phyloP scores from a whole-genome alignment of 306 rosid genomes.

The Trifolium pratense region DNA sequence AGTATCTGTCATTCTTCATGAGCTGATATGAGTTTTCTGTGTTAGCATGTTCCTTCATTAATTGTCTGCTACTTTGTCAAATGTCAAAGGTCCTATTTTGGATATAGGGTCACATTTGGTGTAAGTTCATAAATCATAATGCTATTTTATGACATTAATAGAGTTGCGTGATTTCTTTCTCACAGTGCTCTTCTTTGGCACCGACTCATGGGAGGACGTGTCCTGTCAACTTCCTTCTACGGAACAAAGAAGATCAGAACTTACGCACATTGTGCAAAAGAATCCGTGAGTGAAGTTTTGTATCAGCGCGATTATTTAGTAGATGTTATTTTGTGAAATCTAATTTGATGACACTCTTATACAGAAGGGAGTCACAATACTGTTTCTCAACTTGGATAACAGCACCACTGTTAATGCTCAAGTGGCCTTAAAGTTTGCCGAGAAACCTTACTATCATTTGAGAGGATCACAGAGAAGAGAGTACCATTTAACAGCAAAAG shows the following conservation, averaged over 20 bases:
- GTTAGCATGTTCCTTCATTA: slow-evolving; percentile 39
- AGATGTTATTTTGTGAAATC: background rate
- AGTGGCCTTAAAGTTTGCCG: slow-evolving; percentile 42
- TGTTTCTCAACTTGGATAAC: slow-evolving; percentile 71
- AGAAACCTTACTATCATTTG: slow-evolving; percentile 32
- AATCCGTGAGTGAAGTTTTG: slow-evolving; percentile 62
- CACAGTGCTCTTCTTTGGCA: slow-evolving; percentile 94
- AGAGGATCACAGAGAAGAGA: slow-evolving; percentile 61
- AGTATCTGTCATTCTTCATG: slow-evolving; percentile 3
- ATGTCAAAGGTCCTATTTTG: slow-evolving; percentile 31
- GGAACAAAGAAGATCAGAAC: slow-evolving; percentile 74
- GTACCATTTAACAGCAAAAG: slow-evolving; percentile 75
- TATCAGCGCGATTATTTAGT: slow-evolving; percentile 12
- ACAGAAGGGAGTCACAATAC: slow-evolving; percentile 82
- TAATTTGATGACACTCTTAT: slow-evolving; percentile 37
- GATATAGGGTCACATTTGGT: slow-evolving; percentile 34
- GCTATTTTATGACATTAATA: background rate
- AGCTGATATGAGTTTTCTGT: slow-evolving; percentile 3
- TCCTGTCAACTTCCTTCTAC: slow-evolving; percentile 61
- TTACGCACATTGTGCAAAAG: slow-evolving; percentile 89
- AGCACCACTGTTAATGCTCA: slow-evolving; percentile 51
- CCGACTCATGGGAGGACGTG: slow-evolving; percentile 81
- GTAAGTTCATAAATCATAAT: slow-evolving; percentile 16
- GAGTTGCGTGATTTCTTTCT: slow-evolving; percentile 28
- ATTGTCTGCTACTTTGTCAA: slow-evolving; percentile 37